Base-by-base conservation (phyloP, 371 early-diverging fungal genomes). In the Saksenaea vasiformis region DNA sequence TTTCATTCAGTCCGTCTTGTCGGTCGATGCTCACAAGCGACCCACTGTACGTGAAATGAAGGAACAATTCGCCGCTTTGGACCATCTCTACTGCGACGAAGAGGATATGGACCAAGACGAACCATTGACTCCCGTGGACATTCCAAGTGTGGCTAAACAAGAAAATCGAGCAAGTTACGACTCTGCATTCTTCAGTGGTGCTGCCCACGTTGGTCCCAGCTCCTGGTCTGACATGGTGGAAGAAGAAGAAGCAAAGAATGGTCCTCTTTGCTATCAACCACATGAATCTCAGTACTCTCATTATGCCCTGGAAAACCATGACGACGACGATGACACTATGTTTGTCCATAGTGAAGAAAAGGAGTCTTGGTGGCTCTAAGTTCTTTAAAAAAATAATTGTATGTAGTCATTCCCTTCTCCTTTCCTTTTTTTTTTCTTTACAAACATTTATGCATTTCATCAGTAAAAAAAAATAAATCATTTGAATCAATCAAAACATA, bases 361-460 rank as follows among this genome's bases (percentile, higher is more conserved):
- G 54, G 71, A 70, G 47, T 72, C 75, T 26, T 79, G 80, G 80
- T 79, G 80, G 80, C 64, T 77, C 26, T 77, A 68, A 70, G 38
- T 43, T 35, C 37, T 55, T 34, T 28, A 15, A 44, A 44, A 15
- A 15, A 44, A 44, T 17, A 44, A 44, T 31, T 31, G 31, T 31
- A 31, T 31, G 31, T 31, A 31, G 31, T 31, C 31, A 31, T 31
- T 31, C 31, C 31, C 31, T 4, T 31, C 31, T 31, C 31, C 31
- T 31, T 31, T 31, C 31, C 31, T 31, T 31, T 31, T 31, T 7
- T 31, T 31, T 31, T 7, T 7, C 7, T 31, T 31, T 31, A 31
- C 7, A 2, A 31, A 31, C 31, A 31, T 31, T 7, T 31, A 31
- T 31, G 31, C 31, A 31, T 31, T n/a, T 31, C 31, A 31, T 31